Evolutionary conservation across 2,329 filamentous ascomycete genomes (phyloP).

Genomic region (Pseudogymnoascus sp.): DNA sequence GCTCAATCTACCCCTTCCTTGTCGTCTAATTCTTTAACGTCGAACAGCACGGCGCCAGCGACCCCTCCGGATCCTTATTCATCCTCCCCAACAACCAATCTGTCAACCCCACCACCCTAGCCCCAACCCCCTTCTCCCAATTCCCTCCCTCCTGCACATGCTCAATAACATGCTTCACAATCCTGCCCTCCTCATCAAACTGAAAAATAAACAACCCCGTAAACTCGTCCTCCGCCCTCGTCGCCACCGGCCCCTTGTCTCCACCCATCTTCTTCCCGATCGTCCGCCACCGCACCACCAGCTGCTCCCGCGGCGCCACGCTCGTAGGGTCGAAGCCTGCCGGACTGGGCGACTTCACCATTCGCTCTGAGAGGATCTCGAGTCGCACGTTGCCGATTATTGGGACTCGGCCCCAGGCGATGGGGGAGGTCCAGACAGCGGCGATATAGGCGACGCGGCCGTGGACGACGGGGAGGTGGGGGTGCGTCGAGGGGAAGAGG

Average conservation of each 20-base stretch:
- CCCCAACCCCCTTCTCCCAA: slow-evolving; percentile 72
- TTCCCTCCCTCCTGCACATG: slow-evolving; percentile 76
- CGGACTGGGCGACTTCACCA: slow-evolving; percentile 40
- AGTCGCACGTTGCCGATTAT: slow-evolving; percentile 84
- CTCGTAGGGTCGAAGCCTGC: not conserved
- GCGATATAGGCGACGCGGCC: slow-evolving; percentile 86
- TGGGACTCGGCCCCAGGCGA: slow-evolving; percentile 90
- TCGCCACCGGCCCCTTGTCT: slow-evolving; percentile 40
- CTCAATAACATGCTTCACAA: slow-evolving; percentile 87
- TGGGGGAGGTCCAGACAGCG: slow-evolving; percentile 89
- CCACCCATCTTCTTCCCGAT: slow-evolving; percentile 42
- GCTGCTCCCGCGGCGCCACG: slow-evolving; percentile 52
- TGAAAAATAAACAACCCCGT: slow-evolving; percentile 91
- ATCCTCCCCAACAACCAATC: slow-evolving; percentile 89
- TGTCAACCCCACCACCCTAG: slow-evolving; percentile 80
- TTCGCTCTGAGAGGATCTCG: slow-evolving; percentile 81
- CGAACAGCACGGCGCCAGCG: slow-evolving; percentile 13
- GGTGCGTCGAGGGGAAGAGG: slow-evolving; percentile 69
- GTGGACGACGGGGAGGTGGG: slow-evolving; percentile 83
- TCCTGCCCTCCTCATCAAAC: slow-evolving; percentile 78
- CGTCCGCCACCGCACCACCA: slow-evolving; percentile 87
- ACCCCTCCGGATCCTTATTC: slow-evolving; percentile 31
- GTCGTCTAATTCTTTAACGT: not conserved
- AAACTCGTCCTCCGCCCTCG: slow-evolving; percentile 58
- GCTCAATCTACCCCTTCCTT: not conserved